These are phyloP conservation scores for Syzygium jambos DNA, from an alignment of 345 rosid genomes.

Conservation along the genomic window DNA sequence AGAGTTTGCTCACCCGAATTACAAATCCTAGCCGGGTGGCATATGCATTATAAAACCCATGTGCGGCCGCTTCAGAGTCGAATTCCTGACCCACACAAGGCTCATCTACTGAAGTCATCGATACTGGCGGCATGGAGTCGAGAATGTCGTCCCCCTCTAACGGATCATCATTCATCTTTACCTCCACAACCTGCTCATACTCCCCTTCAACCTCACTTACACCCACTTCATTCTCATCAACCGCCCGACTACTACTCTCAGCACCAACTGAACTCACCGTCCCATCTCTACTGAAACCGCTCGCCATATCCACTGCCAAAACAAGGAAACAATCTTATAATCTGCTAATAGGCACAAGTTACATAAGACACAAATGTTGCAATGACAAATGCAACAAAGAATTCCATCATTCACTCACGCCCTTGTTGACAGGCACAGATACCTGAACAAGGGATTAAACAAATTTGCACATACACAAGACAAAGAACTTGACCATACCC, in stretches of 20 bases:
- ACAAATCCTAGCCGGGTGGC: slow-evolving; percentile 81
- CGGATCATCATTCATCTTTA: slow-evolving; percentile 39
- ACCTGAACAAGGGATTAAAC: background rate
- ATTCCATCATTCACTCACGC: background rate
- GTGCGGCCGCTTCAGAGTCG: slow-evolving; percentile 91
- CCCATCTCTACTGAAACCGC: slow-evolving; percentile 41
- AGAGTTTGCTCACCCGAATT: slow-evolving; percentile 96
- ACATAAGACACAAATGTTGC: background rate
- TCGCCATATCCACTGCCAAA: slow-evolving; percentile 74
- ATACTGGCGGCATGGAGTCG: slow-evolving; percentile 16
- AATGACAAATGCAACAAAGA: background rate
- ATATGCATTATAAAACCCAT: slow-evolving; percentile 83
- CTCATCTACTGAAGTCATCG: slow-evolving; percentile 39
- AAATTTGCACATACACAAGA: background rate
- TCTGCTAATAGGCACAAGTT: background rate
- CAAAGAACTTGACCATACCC: background rate
- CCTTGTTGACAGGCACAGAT: background rate
- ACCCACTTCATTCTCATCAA: slow-evolving; percentile 38
- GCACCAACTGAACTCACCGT: slow-evolving; percentile 32
- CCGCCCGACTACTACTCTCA: slow-evolving; percentile 19
- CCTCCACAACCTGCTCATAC: slow-evolving; percentile 25
- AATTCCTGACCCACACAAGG: slow-evolving; percentile 86
- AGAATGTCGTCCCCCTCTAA: slow-evolving; percentile 18
- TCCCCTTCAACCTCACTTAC: slow-evolving; percentile 38
- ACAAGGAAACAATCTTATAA: background rate